A percentile compares a stretch with the other conserved stretches of the same genome.
Evolutionary conservation across 148 eudicot genomes (phyloP).

Genomic region (Oxyria digyna): DNA sequence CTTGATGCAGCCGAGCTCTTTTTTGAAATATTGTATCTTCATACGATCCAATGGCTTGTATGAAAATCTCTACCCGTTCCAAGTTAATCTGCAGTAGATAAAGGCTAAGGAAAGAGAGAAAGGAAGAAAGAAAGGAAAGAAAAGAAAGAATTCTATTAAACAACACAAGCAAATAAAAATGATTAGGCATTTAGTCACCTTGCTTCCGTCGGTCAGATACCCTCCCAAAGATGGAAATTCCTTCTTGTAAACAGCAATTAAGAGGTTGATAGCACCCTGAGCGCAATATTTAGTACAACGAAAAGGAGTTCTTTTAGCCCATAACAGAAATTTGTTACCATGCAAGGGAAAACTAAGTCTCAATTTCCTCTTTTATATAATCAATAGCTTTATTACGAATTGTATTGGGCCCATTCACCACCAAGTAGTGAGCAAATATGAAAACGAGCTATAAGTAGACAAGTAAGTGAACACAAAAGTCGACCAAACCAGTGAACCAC

Average conservation of each 20-base stretch:
- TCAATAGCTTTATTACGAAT: not conserved
- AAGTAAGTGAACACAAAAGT: not conserved
- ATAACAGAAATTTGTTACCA: not conserved
- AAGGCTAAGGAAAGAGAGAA: not conserved
- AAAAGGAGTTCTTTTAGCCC: not conserved
- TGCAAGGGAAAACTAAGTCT: not conserved
- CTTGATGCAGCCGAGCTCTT: constrained; percentile 84
- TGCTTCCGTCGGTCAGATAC: constrained; percentile 79
- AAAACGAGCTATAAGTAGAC: not conserved
- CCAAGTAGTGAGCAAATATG: not conserved
- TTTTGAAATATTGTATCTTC: constrained; percentile 87
- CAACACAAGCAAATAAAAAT: not conserved
- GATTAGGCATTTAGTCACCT: constrained; percentile 29
- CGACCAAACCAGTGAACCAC: not conserved
- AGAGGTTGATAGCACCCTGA: constrained; percentile 89
- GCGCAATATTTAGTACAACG: constrained; percentile 3
- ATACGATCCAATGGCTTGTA: constrained; percentile 91
- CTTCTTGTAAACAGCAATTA: constrained; percentile 82
- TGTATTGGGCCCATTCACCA: not conserved
- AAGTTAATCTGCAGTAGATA: constrained; percentile 50
- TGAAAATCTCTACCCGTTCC: constrained; percentile 67
- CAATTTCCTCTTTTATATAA: not conserved
- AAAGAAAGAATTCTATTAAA: not conserved
- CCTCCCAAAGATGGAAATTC: constrained; percentile 69
- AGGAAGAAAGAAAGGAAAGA: not conserved